Evolutionary conservation across 2,329 filamentous ascomycete genomes (phyloP).

Genomic region (Pseudopyrenochaeta lycopersici): DNA sequence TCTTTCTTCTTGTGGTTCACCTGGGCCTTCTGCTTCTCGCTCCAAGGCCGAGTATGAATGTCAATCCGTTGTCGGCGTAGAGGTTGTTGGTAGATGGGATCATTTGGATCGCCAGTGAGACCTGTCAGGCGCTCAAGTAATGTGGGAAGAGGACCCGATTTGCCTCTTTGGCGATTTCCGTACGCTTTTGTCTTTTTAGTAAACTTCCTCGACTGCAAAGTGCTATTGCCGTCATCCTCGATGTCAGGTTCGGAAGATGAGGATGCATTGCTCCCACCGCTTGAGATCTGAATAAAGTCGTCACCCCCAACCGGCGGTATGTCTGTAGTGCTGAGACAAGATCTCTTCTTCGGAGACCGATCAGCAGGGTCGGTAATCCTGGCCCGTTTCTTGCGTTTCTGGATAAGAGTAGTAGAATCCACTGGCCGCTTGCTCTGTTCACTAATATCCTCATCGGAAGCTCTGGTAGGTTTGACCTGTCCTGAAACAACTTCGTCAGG

Average conservation of each 20-base stretch:
- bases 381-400: constrained; percentile 30
- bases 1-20: constrained; percentile 20
- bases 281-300: constrained; percentile 5
- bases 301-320: background rate
- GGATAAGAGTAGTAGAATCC: background rate
- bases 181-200: constrained; percentile 11
- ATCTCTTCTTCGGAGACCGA: constrained; percentile 21
- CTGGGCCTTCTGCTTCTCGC: constrained; percentile 20
- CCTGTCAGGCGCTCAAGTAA: constrained; percentile 46
- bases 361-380: constrained; percentile 20
- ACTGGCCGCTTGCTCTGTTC: background rate
- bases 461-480: background rate
- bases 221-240: background rate
- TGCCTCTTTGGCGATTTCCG: constrained; percentile 14
- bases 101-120: constrained; percentile 43
- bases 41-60: constrained; percentile 13
- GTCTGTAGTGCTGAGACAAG: constrained; percentile 1
- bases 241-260: constrained; percentile 20
- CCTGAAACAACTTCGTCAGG: background rate
- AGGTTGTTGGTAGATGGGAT: constrained; percentile 34
- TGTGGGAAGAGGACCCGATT: constrained; percentile 26
- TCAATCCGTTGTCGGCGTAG: constrained; percentile 8
- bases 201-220: constrained; percentile 5
- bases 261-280: constrained; percentile 18
- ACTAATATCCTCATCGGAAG: background rate